Conservation (phyloP, 202 grass and related monocot species). For the Bolboschoenoplectus hybrid region DNA sequence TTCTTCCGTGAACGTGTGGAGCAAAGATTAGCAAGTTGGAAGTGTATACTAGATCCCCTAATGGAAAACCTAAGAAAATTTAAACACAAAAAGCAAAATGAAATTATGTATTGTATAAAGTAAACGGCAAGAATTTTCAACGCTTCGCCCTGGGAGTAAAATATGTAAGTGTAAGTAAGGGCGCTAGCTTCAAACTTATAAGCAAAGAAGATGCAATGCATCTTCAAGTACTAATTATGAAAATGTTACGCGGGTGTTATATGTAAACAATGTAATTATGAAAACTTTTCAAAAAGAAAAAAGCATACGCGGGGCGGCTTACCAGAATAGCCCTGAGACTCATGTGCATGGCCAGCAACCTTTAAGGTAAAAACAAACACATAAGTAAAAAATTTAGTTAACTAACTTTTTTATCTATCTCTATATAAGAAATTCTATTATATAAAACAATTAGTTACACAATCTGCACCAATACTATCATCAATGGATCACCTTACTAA, state of each 20-base stretch:
- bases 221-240: conserved; percentile 11
- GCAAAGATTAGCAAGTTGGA: too few species aligned
- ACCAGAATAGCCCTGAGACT: conserved; percentile 56
- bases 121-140: too few species aligned
- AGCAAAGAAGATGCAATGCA: too few species aligned
- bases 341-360: conserved; percentile 55
- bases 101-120: too few species aligned
- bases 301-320: conserved; percentile 31
- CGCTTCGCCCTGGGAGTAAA: too few species aligned
- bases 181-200: too few species aligned
- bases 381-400: neutral
- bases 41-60: too few species aligned
- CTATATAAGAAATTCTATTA: neutral
- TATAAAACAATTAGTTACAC: conserved; percentile 18
- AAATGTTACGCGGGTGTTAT: neutral
- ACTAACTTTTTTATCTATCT: neutral
- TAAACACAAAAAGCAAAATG: too few species aligned
- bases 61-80: too few species aligned
- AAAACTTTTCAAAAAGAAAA: neutral
- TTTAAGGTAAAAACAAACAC: conserved; percentile 39
- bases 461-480: neutral
- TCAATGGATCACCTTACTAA: neutral
- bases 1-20: too few species aligned
- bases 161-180: too few species aligned
- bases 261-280: neutral